Evolutionary conservation across 163 green algal species (phyloP), one percentile per base, ranked within the genome.

Genomic region (Scenedesmus sp.): DNA sequence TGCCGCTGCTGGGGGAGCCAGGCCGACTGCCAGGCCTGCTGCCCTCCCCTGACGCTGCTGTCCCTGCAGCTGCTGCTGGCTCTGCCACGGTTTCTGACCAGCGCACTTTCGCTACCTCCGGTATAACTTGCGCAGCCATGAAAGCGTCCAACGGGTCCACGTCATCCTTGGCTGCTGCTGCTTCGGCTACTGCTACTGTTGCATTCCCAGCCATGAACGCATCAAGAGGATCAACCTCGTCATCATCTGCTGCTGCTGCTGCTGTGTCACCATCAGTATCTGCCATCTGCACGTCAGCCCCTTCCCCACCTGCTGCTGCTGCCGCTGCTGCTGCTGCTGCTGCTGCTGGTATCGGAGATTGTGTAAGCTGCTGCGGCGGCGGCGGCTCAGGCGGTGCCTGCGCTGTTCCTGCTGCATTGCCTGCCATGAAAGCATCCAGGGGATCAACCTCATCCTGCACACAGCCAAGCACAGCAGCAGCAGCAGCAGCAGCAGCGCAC

Each of bases 141-240:
- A 97, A 97, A 26, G 95, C 95, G 59, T 97, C 96, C 79, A 97
- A 81, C 18, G 94, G 94, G 83, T 95, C 93, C 43, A 86, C 46
- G 4, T 95, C 92, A 30, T 90, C 90, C n/a, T 88, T 86, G 37
- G 68, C 56, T 46, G n/a, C 53, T 68, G 26, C 83, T 78, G 51
- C 53, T 24, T 20, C 56, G n/a, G 70, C 70, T 46, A 24, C 56
- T 70, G 26, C 84, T 78, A 35, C 53, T 46, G 65, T 42, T 43
- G 40, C 40, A 82, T 82, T 46, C 35, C 33, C 73, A 51, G 35
- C 33, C 73, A 82, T 82, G 73, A 46, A 44, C 2, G 65, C 65
- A 76, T 76, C 65, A 4, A 82, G 35, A 82, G 78, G 40, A 37
- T 88, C 87, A n/a, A 40, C 87, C 2, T 40, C 78, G 9, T 65